Conservation (phyloP, 257 asterid species). For the Penstemon davidsonii region DNA sequence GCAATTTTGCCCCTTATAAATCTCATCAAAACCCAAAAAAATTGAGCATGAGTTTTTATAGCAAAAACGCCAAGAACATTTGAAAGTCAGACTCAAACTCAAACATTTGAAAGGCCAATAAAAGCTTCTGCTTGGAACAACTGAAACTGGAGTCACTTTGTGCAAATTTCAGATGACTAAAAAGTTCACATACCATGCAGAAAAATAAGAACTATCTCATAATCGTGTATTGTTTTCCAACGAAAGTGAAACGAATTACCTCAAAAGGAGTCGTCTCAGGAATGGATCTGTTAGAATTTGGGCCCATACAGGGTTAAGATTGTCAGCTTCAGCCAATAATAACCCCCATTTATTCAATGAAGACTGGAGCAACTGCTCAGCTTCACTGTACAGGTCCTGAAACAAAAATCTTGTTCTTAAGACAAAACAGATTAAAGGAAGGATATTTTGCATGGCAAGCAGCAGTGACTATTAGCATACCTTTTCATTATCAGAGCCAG, state of each 20-base stretch:
- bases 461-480: constrained; percentile 35
- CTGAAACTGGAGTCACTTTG: background rate
- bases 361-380: constrained; percentile 77
- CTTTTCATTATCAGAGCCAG: constrained; percentile 73
- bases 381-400: constrained; percentile 69
- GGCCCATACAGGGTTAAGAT: constrained; percentile 83
- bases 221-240: background rate
- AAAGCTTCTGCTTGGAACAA: too few relatives aligned
- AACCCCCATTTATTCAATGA: constrained; percentile 68
- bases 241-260: constrained; percentile 42
- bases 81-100: constrained; percentile 4
- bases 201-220: background rate
- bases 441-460: constrained; percentile 3
- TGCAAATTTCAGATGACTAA: constrained; percentile 1
- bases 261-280: constrained; percentile 81
- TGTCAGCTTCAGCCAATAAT: constrained; percentile 51
- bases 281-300: constrained; percentile 77
- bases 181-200: constrained; percentile 3
- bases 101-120: background rate
- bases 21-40: constrained; percentile 3
- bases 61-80: background rate
- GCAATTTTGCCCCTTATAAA: background rate
- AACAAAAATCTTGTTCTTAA: constrained; percentile 30
- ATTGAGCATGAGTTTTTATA: background rate
- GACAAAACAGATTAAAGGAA: constrained; percentile 9